Conservation (phyloP, 2,329 filamentous ascomycete species). For the Talaromyces funiculosus region DNA sequence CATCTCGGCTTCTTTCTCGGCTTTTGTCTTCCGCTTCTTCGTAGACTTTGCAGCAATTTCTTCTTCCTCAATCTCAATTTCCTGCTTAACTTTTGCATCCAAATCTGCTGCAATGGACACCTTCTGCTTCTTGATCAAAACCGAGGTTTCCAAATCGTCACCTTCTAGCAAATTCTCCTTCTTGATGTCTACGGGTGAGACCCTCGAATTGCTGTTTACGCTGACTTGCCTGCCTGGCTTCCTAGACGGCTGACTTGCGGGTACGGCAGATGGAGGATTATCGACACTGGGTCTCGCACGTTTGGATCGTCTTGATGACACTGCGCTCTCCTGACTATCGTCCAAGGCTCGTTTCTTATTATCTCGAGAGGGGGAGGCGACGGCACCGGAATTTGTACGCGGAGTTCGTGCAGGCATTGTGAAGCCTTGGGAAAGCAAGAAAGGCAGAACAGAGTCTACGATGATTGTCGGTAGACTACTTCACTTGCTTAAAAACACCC, state of each 20-base stretch:
- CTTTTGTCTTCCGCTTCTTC: constrained; percentile 50
- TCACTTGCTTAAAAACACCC: neutral
- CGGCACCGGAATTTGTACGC: neutral
- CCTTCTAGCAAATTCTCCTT: neutral
- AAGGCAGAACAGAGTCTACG: neutral
- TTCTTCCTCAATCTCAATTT: constrained; percentile 16
- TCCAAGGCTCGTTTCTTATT: constrained; percentile 10
- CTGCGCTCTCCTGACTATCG: neutral
- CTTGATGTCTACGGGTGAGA: constrained; percentile 3
- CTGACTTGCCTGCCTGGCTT: neutral
- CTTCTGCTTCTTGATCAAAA: neutral
- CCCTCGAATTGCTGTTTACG: neutral
- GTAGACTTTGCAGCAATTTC: constrained; percentile 20
- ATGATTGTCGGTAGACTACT: neutral
- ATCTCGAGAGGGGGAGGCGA: neutral
- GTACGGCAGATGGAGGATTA: neutral
- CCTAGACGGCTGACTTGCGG: neutral
- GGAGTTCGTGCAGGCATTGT: constrained; percentile 8
- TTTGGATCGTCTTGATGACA: constrained; percentile 14
- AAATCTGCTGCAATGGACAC: neutral
- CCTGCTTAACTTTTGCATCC: constrained; percentile 14
- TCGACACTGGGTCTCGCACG: constrained; percentile 1
- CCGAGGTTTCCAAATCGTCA: neutral
- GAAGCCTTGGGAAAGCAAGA: neutral
- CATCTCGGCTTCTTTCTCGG: constrained; percentile 50